phyloP scores from a whole-genome alignment of 495 filamentous ascomycete species.

The Hypoxylon lenormandii region DNA sequence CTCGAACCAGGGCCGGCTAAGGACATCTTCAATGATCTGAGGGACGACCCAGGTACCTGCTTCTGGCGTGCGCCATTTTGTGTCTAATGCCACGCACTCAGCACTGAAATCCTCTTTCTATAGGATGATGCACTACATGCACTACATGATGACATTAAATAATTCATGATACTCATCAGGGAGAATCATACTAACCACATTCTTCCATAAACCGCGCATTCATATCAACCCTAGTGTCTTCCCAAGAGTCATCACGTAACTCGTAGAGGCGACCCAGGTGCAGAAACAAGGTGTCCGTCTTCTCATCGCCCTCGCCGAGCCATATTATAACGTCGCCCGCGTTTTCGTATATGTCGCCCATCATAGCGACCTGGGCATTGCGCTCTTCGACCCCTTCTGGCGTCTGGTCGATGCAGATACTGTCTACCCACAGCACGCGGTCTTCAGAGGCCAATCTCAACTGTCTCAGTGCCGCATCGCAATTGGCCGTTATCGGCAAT shows the following conservation, averaged over 20 bases:
- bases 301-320: neutral
- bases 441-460: neutral
- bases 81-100: neutral
- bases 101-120: neutral
- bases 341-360: neutral
- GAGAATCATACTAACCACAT: neutral
- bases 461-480: neutral
- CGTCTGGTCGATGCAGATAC: neutral
- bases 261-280: neutral
- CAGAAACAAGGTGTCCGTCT: neutral
- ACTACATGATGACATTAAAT: no score
- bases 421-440: neutral
- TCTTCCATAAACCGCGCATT: neutral
- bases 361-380: neutral
- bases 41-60: neutral
- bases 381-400: neutral
- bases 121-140: no score
- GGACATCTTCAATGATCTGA: conserved; percentile 12
- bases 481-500: neutral
- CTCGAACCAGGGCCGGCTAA: conserved; percentile 20
- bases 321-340: neutral
- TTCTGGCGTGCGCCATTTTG: neutral
- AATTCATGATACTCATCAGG: no score
- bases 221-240: neutral
- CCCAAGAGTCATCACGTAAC: neutral